A percentile compares a stretch with the other conserved stretches of the same genome.
These are phyloP conservation scores for Cetraspora pellucida DNA, from an alignment of 192 early-diverging fungal species.

Conservation along the genomic window DNA sequence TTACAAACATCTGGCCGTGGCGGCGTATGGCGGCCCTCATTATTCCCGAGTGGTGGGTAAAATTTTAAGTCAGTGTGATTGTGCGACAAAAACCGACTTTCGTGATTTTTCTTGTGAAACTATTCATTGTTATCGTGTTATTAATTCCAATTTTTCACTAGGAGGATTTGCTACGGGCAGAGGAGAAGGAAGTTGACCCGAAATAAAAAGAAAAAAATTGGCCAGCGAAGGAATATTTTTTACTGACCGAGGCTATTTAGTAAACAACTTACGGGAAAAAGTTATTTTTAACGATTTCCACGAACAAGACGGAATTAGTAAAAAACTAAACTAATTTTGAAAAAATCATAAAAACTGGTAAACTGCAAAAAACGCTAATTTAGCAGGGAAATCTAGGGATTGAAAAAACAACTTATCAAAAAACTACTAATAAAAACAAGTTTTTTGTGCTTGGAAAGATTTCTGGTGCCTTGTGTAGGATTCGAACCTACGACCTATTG, in stretches of 20 bases:
- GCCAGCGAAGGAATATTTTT: slow-evolving; percentile 61
- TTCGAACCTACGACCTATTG: too few species aligned
- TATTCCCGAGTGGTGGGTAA: slow-evolving; percentile 63
- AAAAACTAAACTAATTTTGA: too few species aligned
- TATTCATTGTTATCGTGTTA: slow-evolving; percentile 69
- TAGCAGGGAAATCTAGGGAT: too few species aligned
- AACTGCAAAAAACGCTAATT: too few species aligned
- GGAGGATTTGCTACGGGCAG: slow-evolving; percentile 64
- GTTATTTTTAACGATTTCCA: slow-evolving; percentile 56
- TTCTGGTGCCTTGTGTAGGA: too few species aligned
- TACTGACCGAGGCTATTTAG: slow-evolving; percentile 54
- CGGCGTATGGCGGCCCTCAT: slow-evolving; percentile 51
- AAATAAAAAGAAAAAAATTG: slow-evolving; percentile 62
- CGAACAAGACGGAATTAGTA: too few species aligned
- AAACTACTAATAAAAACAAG: too few species aligned
- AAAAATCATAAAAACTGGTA: too few species aligned
- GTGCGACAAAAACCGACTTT: slow-evolving; percentile 60
- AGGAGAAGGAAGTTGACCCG: slow-evolving; percentile 55
- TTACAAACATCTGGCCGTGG: slow-evolving; percentile 64
- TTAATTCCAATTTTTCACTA: slow-evolving; percentile 59
- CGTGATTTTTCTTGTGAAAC: too few species aligned
- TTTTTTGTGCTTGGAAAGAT: too few species aligned
- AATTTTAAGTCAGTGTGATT: slow-evolving; percentile 62
- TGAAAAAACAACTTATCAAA: too few species aligned
- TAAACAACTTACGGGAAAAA: slow-evolving; percentile 40